A percentile compares a stretch with the other conserved stretches of the same genome.
Conservation (phyloP, 306 rosid species). For the Medicago truncatula region DNA sequence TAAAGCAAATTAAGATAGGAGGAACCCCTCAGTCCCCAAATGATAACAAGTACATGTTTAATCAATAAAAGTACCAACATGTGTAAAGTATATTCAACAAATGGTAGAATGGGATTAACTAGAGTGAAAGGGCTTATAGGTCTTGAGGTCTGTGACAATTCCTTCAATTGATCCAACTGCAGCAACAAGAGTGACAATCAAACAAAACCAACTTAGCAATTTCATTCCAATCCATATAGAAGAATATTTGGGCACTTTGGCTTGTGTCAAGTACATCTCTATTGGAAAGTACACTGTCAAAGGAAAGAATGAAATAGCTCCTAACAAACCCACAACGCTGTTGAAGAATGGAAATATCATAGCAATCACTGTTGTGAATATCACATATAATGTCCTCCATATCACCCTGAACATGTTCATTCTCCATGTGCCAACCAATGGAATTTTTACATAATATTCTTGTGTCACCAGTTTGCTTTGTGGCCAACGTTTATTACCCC, state of each 20-base stretch:
- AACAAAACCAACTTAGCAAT: not conserved
- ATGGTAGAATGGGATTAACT: not conserved
- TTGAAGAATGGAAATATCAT: slow-evolving; percentile 71
- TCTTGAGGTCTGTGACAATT: not conserved
- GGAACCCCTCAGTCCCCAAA: no score
- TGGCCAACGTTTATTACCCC: slow-evolving; percentile 48
- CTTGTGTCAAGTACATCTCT: slow-evolving; percentile 57
- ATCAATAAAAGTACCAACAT: not conserved
- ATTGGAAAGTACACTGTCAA: slow-evolving; percentile 62
- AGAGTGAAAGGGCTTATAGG: not conserved
- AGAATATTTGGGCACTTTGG: slow-evolving; percentile 54
- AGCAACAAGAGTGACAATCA: slow-evolving; percentile 10
- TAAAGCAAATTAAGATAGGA: no score
- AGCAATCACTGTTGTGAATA: slow-evolving; percentile 43
- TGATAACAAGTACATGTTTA: no score
- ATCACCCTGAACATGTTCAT: slow-evolving; percentile 50
- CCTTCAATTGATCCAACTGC: slow-evolving; percentile 24
- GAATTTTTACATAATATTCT: slow-evolving; percentile 45
- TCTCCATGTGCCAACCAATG: slow-evolving; percentile 44
- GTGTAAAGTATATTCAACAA: no score
- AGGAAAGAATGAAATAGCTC: slow-evolving; percentile 67
- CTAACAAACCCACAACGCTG: slow-evolving; percentile 58
- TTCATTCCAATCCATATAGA: not conserved
- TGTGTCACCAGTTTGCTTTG: slow-evolving; percentile 44
- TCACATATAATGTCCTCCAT: slow-evolving; percentile 58